A percentile compares a stretch with the other conserved stretches of the same genome.
Conservation (phyloP, 1,284 basidiomycete species). For the Austropuccinia psidii region DNA sequence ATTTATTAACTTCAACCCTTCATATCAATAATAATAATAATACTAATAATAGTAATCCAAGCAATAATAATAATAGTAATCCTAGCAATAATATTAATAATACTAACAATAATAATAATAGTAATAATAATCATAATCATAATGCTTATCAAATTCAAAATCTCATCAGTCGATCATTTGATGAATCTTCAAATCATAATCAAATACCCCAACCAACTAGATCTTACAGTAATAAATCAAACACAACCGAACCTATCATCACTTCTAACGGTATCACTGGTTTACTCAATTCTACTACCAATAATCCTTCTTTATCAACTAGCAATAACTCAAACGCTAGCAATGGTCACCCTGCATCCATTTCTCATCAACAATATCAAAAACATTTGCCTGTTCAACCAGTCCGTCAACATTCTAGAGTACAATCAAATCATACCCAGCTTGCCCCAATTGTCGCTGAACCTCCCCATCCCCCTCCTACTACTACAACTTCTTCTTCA, state of each 20-base stretch:
- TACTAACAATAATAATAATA: not conserved
- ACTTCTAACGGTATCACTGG: slow-evolving; percentile 13
- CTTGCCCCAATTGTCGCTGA: not conserved
- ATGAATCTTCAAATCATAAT: not conserved
- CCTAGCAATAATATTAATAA: not conserved
- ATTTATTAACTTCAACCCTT: not conserved
- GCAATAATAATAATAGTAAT: slow-evolving; percentile 7
- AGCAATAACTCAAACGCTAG: too few species aligned
- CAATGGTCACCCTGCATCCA: not conserved
- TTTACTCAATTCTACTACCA: slow-evolving; percentile 13
- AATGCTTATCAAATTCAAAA: not conserved
- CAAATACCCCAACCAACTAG: slow-evolving; percentile 3
- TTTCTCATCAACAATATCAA: slow-evolving; percentile 19
- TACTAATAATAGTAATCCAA: not conserved
- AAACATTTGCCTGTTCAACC: not conserved
- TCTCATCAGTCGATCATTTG: not conserved
- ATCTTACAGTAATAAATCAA: too few species aligned
- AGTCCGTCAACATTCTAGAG: not conserved
- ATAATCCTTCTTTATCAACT: too few species aligned
- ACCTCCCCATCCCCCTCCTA: not conserved
- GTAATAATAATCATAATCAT: slow-evolving; percentile 11
- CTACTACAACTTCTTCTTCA: not conserved
- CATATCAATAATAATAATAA: not conserved
- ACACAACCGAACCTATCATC: slow-evolving; percentile 16
- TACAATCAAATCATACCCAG: not conserved